phyloP scores from a whole-genome alignment of 1,139 yeast species.

The Wickerhamiella pararugosa region DNA sequence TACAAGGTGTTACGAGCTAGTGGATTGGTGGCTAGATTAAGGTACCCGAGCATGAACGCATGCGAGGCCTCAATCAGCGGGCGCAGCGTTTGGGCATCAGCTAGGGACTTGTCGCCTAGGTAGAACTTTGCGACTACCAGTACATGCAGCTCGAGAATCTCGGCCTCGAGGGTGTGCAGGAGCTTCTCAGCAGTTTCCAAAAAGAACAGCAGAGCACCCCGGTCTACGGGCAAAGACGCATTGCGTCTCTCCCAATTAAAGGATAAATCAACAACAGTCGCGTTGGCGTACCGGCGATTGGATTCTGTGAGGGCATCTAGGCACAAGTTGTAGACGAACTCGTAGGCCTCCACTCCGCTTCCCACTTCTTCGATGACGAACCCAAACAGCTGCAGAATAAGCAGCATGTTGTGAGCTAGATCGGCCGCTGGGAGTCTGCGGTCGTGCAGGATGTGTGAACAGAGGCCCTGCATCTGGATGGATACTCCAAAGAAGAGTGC shows the following conservation, averaged over 20 bases:
- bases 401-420: conserved; percentile 30
- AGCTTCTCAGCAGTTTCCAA: conserved; percentile 47
- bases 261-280: conserved; percentile 3
- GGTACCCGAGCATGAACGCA: conserved; percentile 42
- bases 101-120: conserved; percentile 22
- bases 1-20: conserved; percentile 1
- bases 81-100: conserved; percentile 13
- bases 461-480: conserved; percentile 41
- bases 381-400: conserved; percentile 37
- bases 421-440: conserved; percentile 13
- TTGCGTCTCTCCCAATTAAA: conserved; percentile 1
- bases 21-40: conserved; percentile 10
- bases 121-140: conserved; percentile 33
- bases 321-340: conserved; percentile 43
- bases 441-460: conserved; percentile 24
- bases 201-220: conserved; percentile 40
- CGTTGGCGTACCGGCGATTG: conserved; percentile 7
- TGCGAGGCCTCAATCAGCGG: conserved; percentile 50
- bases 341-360: conserved; percentile 57
- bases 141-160: conserved; percentile 26
- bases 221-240: conserved; percentile 18
- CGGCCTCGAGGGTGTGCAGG: conserved; percentile 27
- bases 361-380: conserved; percentile 48
- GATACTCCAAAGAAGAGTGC: conserved; percentile 36
- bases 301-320: conserved; percentile 33